phyloP scores from a whole-genome alignment of 163 green algal species.

The Volvox carteri region DNA sequence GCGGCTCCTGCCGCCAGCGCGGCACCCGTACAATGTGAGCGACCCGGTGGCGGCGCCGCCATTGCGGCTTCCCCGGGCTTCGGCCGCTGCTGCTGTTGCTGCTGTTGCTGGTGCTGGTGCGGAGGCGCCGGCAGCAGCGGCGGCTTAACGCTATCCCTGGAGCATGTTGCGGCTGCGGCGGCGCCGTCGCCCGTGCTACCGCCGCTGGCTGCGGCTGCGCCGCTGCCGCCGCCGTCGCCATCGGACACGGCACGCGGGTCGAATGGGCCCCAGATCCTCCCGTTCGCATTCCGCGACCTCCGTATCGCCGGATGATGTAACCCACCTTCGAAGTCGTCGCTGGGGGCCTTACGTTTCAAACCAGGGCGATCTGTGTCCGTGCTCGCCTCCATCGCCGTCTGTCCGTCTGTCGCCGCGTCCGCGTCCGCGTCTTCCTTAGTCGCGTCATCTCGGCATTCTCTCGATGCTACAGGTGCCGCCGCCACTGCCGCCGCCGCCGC shows the following conservation, averaged over 20 bases:
- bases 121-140: too few relatives aligned
- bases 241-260: not conserved
- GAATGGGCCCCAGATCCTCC: not conserved
- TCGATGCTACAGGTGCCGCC: too few relatives aligned
- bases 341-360: not conserved
- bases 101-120: not conserved
- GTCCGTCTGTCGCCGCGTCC: too few relatives aligned
- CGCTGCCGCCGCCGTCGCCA: not conserved
- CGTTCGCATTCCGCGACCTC: not conserved
- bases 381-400: not conserved
- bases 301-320: too few relatives aligned
- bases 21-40: not conserved
- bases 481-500: too few relatives aligned
- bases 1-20: not conserved
- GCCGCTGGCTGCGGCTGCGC: not conserved
- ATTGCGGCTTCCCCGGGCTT: not conserved
- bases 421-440: too few relatives aligned
- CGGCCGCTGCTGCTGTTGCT: not conserved
- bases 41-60: not conserved
- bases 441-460: too few relatives aligned
- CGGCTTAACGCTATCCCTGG: not conserved
- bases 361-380: not conserved
- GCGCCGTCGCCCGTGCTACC: not conserved
- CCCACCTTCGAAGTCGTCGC: not conserved
- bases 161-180: not conserved